Conservation (phyloP, 2,329 filamentous ascomycete species). For the Botrytis fabae region DNA sequence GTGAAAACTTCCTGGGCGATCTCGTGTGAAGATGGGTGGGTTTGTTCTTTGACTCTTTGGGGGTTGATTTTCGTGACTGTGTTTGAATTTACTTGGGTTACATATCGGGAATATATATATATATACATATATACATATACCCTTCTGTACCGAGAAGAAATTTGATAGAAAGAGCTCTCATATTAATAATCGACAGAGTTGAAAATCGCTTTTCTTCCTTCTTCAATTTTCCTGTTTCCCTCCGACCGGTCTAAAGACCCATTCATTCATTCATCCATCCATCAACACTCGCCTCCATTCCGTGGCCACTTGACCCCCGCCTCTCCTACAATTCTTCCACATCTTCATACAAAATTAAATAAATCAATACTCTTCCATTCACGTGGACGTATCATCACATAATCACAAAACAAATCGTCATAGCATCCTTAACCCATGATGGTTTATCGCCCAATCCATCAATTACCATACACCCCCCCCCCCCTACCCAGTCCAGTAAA, state of each 20-base stretch:
- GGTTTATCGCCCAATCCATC: neutral
- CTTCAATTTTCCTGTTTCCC: neutral
- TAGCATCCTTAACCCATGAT: neutral
- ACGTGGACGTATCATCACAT: neutral
- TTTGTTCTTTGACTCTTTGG: neutral
- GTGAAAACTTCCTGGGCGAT: too few species aligned
- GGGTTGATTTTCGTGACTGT: neutral
- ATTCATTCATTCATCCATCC: neutral
- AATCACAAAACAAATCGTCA: neutral
- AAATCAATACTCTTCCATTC: neutral
- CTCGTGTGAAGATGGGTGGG: neutral
- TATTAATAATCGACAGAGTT: neutral
- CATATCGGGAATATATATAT: neutral
- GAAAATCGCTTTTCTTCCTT: neutral
- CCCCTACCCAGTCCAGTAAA: neutral
- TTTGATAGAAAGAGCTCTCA: fast-evolving
- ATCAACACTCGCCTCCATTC: neutral
- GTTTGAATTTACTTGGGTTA: fast-evolving
- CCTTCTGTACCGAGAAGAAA: neutral
- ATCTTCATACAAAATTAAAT: neutral
- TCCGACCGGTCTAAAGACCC: neutral
- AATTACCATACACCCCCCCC: neutral
- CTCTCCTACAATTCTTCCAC: neutral
- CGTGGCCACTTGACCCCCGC: neutral
- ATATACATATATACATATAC: too few species aligned